Base-by-base conservation (phyloP, 257 asterid species). In the Catharanthus roseus region DNA sequence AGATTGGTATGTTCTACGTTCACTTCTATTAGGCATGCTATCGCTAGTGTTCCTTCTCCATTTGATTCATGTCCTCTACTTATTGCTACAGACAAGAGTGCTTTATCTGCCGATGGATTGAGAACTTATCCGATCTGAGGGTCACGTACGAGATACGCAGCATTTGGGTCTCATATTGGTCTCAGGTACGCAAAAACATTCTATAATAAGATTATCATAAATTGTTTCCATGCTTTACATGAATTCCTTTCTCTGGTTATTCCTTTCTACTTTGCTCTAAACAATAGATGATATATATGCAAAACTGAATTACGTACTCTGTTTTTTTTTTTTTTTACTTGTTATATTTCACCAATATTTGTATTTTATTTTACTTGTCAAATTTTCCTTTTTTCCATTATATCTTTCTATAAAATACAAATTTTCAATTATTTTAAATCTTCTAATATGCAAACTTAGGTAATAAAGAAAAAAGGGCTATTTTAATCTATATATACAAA, bases 121-220 rank as follows among this genome's bases (percentile, higher is more conserved):
- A 81, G 21, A 80, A 82, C 67, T 73, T 83, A 49, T 83, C 85
- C 50, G 87, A 83, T 29, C 79, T 81, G 29, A 77, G 87, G 10
- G 83, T 81, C 69, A 81, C 85, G 60, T 78, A 76, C 69, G 87
- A 83, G 62, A 81, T 83, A 65, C 77, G 87, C 75, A 76, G 79
- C 58, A 78, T 83, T 13, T 85, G 83, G 82, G 58, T 79, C 26
- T 79, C 86, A 51, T 79, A 82, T 74, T 77, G 83, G 84, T 74
- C 81, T 70, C 86, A 75, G 85, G 85, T 84, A 15, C 9, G 10
- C 44, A 39, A 5, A 42, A 6, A 7, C 47, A 3, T 42, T 42
- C 47, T 42, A 3, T 42, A 1, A 42, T 42, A 42, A 42, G 10
- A 42, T 7, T 1, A 42, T 42, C 15, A 39, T 39, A 42, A 42